A percentile compares a stretch with the other conserved stretches of the same genome.
Evolutionary conservation across 371 early-diverging fungal genomes (phyloP).

Genomic region (Conidiobolus incongruus): DNA sequence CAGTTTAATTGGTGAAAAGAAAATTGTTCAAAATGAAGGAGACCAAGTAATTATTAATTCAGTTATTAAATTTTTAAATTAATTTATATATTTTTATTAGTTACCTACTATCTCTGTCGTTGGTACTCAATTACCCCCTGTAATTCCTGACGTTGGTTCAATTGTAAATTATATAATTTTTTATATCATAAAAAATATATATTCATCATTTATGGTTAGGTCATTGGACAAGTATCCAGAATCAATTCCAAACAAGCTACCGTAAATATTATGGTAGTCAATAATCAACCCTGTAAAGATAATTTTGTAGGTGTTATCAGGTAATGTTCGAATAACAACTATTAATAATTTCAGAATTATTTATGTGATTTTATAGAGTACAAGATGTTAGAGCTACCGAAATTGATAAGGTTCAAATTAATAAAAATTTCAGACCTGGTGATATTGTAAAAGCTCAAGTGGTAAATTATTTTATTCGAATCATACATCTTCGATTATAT

Average conservation of each 20-base stretch:
- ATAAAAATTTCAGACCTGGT: slow-evolving; percentile 80
- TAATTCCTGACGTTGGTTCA: slow-evolving; percentile 63
- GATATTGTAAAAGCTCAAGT: slow-evolving; percentile 76
- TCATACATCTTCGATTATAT: background rate
- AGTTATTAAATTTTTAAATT: too few species aligned
- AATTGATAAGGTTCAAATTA: slow-evolving; percentile 80
- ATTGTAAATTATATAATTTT: slow-evolving; percentile 21
- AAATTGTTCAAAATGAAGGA: slow-evolving; percentile 11
- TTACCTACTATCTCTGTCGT: slow-evolving; percentile 32
- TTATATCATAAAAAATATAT: too few species aligned
- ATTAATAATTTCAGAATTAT: background rate
- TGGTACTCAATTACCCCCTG: slow-evolving; percentile 39
- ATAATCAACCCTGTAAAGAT: slow-evolving; percentile 57
- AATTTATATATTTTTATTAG: slow-evolving; percentile 9
- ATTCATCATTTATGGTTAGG: slow-evolving; percentile 8
- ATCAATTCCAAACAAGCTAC: slow-evolving; percentile 66
- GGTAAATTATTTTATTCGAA: slow-evolving; percentile 8
- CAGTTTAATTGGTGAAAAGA: slow-evolving; percentile 45
- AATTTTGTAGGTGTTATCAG: slow-evolving; percentile 82
- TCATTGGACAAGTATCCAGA: slow-evolving; percentile 64
- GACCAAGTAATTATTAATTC: too few species aligned
- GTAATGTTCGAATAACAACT: slow-evolving; percentile 8
- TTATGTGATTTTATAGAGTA: slow-evolving; percentile 12
- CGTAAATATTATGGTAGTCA: slow-evolving; percentile 78
- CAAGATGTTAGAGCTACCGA: slow-evolving; percentile 90